A percentile compares a stretch with the other conserved stretches of the same genome.
phyloP scores from a whole-genome alignment of 371 early-diverging fungal species.

The Syncephalastrum sp. region DNA sequence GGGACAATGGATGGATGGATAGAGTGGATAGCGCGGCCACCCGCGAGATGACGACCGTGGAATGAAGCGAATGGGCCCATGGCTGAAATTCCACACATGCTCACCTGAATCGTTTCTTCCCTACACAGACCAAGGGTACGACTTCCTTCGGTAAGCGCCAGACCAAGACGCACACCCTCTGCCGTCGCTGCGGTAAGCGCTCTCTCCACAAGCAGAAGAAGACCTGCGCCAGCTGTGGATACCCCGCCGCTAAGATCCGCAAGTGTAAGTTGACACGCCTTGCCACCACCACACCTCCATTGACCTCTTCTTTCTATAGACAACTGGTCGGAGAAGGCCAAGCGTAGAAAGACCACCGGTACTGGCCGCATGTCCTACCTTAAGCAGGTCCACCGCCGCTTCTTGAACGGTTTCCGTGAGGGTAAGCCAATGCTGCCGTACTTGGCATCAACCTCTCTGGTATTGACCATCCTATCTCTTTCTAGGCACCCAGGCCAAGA shows the following conservation, averaged over 20 bases:
- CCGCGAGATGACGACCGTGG: too few species aligned
- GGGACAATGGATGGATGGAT: conserved; percentile 7
- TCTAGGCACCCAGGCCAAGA: conserved; percentile 25
- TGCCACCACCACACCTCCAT: background rate
- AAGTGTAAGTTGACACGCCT: conserved; percentile 62
- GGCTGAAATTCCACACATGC: background rate
- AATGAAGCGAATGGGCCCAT: background rate
- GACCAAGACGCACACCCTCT: conserved; percentile 98
- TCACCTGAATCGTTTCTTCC: background rate
- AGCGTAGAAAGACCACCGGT: conserved; percentile 96
- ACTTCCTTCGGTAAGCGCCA: conserved; percentile 99
- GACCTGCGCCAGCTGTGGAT: conserved; percentile 98
- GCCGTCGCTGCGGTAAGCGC: conserved; percentile 96
- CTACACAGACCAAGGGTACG: conserved; percentile 95
- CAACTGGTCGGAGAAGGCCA: conserved; percentile 95
- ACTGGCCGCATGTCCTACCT: conserved; percentile 97
- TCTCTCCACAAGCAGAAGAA: conserved; percentile 99
- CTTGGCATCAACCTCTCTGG: too few species aligned
- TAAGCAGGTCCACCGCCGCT: conserved; percentile 82
- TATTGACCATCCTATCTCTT: background rate
- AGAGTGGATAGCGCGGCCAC: conserved; percentile 8
- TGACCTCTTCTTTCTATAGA: conserved; percentile 28
- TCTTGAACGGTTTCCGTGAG: conserved; percentile 96
- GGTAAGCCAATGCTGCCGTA: conserved; percentile 30
- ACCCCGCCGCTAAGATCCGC: conserved; percentile 96